Evolutionary conservation across 2,329 filamentous ascomycete genomes (phyloP).

Genomic region (Xylariaceae sp.): DNA sequence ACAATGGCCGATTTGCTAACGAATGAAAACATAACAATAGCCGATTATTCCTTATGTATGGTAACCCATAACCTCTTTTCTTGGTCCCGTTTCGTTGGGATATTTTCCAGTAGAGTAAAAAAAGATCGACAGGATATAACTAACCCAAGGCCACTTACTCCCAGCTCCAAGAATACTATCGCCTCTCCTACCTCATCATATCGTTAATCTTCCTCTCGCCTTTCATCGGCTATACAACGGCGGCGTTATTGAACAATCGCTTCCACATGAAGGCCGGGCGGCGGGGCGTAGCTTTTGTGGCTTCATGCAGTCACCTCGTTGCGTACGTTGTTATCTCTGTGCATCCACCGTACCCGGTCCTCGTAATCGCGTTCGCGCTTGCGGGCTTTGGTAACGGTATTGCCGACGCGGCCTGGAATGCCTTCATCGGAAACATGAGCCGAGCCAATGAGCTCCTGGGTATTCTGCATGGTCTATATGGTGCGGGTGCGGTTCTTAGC

Average conservation of each 20-base stretch:
- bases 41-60: conserved; percentile 49
- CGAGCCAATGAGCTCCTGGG: conserved; percentile 67
- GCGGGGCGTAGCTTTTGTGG: conserved; percentile 63
- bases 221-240: conserved; percentile 43
- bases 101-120: not conserved
- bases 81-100: not conserved
- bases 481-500: conserved; percentile 62
- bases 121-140: not conserved
- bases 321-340: conserved; percentile 59
- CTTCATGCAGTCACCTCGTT: conserved; percentile 56
- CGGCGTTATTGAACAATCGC: conserved; percentile 42
- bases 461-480: conserved; percentile 65
- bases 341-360: conserved; percentile 64
- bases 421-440: conserved; percentile 60
- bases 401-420: conserved; percentile 53
- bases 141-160: not conserved
- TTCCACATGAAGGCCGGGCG: conserved; percentile 49
- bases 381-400: conserved; percentile 69
- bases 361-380: conserved; percentile 62
- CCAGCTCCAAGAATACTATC: conserved; percentile 44
- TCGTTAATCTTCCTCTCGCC: conserved; percentile 48
- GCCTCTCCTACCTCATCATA: conserved; percentile 44
- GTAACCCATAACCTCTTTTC: conserved; percentile 13
- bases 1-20: conserved; percentile 13
- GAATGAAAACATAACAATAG: conserved; percentile 25